A percentile compares a stretch with the other conserved stretches of the same genome.
These are phyloP conservation scores for Scleroderma bovista DNA, from an alignment of 768 basidiomycete species.

Conservation along the genomic window DNA sequence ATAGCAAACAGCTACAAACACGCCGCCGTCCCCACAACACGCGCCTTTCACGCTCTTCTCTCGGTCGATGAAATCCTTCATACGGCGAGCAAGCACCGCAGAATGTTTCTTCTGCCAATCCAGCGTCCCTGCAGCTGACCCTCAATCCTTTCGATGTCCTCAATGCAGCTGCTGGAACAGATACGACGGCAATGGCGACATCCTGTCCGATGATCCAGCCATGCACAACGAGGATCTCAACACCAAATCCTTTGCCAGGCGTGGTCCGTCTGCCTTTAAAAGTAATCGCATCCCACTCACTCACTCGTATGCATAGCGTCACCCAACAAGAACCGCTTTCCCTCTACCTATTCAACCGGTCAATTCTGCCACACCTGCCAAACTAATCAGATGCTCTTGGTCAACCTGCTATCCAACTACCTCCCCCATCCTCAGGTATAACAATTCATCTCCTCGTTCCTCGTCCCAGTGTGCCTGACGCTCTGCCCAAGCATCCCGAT, in stretches of 20 bases:
- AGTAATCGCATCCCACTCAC: neutral
- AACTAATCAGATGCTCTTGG: conserved; percentile 86
- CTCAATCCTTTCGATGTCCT: conserved; percentile 58
- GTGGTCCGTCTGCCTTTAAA: conserved; percentile 43
- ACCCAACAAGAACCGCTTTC: conserved; percentile 63
- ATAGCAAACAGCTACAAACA: conserved; percentile 8
- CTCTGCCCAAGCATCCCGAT: conserved; percentile 57
- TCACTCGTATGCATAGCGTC: conserved; percentile 41
- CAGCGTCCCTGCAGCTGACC: conserved; percentile 38
- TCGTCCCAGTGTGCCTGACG: neutral
- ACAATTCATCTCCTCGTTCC: conserved; percentile 3
- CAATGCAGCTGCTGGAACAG: conserved; percentile 72
- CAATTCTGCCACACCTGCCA: conserved; percentile 86
- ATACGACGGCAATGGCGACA: conserved; percentile 66
- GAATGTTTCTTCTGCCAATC: conserved; percentile 75
- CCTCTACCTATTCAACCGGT: conserved; percentile 47
- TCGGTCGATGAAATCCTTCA: conserved; percentile 31
- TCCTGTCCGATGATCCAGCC: conserved; percentile 80
- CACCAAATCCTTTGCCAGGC: conserved; percentile 57
- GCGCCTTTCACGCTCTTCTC: neutral
- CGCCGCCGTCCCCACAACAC: neutral
- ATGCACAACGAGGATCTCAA: conserved; percentile 83
- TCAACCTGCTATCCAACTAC: conserved; percentile 87
- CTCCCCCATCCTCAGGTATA: conserved; percentile 70
- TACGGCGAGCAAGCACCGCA: conserved; percentile 46